Percentiles rank a stretch among this genome's conserved stretches.
phyloP scores from a whole-genome alignment of 345 rosid genomes.

The Aquilaria malaccensis region DNA sequence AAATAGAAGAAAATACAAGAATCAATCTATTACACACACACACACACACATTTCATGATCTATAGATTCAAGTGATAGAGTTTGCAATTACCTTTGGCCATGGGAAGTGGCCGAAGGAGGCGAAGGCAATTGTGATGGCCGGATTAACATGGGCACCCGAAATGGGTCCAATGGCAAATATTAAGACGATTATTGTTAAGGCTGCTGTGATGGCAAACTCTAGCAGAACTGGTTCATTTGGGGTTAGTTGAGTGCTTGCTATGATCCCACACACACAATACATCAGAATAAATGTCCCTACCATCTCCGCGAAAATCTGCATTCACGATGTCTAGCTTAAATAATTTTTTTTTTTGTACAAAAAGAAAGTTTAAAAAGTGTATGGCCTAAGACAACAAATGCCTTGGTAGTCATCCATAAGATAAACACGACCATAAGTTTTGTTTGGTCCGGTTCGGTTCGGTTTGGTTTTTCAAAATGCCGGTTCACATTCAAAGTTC shows the following conservation, averaged over 20 bases:
- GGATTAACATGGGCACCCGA: constrained; percentile 92
- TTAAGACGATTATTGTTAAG: constrained; percentile 49
- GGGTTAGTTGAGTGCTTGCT: constrained; percentile 41
- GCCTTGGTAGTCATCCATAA: not conserved
- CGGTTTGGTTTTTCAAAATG: not conserved
- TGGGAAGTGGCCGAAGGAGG: constrained; percentile 58
- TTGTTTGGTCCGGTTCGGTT: not conserved
- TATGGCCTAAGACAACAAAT: no score
- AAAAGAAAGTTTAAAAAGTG: no score
- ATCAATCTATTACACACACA: not conserved
- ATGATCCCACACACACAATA: constrained; percentile 65
- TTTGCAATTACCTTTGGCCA: constrained; percentile 52
- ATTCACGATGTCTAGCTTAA: not conserved
- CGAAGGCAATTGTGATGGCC: constrained; percentile 72
- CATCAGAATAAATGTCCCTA: constrained; percentile 76
- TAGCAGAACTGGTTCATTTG: constrained; percentile 55
- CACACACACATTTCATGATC: not conserved
- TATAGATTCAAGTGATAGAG: not conserved
- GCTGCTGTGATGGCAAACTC: constrained; percentile 78
- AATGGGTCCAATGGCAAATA: constrained; percentile 64
- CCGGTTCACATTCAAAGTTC: no score
- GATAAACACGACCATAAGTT: not conserved
- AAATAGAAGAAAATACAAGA: not conserved
- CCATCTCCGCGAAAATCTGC: constrained; percentile 72
- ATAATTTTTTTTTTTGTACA: not conserved